Base-by-base conservation (phyloP, 129 eudicot genomes). In the Gnaphalium uliginosum region DNA sequence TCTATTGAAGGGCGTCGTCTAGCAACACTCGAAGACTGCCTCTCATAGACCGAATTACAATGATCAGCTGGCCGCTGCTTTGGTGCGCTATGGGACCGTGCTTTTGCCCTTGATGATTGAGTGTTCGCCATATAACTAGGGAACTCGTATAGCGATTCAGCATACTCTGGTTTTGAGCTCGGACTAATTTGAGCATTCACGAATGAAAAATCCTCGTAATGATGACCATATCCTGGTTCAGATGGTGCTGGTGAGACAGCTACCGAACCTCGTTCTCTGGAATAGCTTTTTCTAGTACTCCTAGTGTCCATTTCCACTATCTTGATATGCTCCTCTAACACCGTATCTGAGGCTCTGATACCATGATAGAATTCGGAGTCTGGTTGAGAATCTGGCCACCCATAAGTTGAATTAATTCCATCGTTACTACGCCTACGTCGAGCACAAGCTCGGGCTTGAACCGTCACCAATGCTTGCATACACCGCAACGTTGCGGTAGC, bases 41-140 rank as follows among this genome's bases (percentile, higher is more conserved):
- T 60, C 76, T 88, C 95, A 19, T 78, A 76, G 0, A 76, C 79
- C 19, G 74, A 25, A 21, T 14, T 5, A 30, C 23, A 56, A 30
- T 43, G 51, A 43, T 86, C 91, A 0, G 71, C 85, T 0, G 92
- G 90, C 19, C 97, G 82, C 73, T 90, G 98, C 75, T 88, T 93
- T 0, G 98, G 98, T 0, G 96, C 93, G 18, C 98, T 90, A 21
- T 90, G 97, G 39, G 98, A 93, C 69, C 98, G 76, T 2, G 70
- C 93, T 80, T 93, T 93, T 5, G 98, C 98, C 83, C 81, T 78
- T 0, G 98, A 93, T 13, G 98, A 93, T 70, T 93, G 59, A 1
- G 98, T 93, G 67, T 93, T 93, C 22, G 98, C 96, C 98, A 93
- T 93, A 54, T 93, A 93, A 53, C 73, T 88, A 6, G 98, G 98